Conservation (phyloP, 202 grass and related monocot genomes). For the Thinopyrum obtusiflorum region DNA sequence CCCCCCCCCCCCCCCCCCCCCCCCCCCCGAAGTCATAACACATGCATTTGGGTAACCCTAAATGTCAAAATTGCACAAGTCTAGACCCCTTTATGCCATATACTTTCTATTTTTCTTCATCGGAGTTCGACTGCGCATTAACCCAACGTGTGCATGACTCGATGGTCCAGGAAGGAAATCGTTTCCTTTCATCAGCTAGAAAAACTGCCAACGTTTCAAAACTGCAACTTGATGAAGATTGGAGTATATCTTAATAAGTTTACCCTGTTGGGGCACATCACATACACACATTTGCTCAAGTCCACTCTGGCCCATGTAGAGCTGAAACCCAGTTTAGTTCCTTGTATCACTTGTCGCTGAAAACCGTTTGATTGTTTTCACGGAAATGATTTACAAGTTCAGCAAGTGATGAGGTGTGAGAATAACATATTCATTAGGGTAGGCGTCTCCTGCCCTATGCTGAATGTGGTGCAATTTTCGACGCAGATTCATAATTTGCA, state of each 20-base stretch:
- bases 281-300: not conserved
- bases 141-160: not conserved
- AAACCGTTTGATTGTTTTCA: not conserved
- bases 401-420: constrained; percentile 2
- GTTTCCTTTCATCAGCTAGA: not conserved
- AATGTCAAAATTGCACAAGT: not conserved
- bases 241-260: not conserved
- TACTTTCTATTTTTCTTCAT: no score
- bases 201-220: not conserved
- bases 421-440: not conserved
- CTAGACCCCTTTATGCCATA: not conserved
- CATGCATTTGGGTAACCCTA: not conserved
- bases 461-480: constrained; percentile 25
- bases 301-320: not conserved
- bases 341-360: not conserved
- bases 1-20: no score
- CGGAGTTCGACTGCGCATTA: not conserved
- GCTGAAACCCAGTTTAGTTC: not conserved
- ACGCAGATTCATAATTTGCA: not conserved
- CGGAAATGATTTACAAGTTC: not conserved
- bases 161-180: not conserved
- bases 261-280: not conserved
- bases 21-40: not conserved
- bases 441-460: not conserved
- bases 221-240: not conserved